Base-by-base conservation (phyloP, 139 green algal genomes). In the Monoraphidium neglectum region DNA sequence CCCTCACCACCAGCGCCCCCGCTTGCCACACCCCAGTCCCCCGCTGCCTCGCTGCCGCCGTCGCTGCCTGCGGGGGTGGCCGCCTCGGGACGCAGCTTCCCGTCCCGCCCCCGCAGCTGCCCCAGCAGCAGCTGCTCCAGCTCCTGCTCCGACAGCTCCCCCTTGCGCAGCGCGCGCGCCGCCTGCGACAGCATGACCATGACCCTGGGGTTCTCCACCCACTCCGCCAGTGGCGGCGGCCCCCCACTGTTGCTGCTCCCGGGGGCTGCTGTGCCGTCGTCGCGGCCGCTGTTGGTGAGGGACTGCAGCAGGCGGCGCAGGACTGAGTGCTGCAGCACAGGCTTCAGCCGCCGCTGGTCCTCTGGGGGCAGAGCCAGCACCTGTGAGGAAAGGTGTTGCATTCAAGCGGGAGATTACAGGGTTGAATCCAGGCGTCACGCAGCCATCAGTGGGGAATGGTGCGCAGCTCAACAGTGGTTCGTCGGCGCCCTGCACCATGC, bases 161-260 rank as follows among this genome's bases (percentile, higher is more conserved):
- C 90, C n/a, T 88, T 61, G 67, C 90, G 83, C 54, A 95, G 77
- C 43, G 87, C 38, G 30, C 74, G 54, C 66, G 93, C 80, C 35
- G 90, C 89, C 71, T 85, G 26, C 10, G 61, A 33, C 76, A 95
- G 75, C 77, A 93, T 87, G 6, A 80, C 49, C 36, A 94, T 54
- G 23, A 93, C 90, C 2, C 74, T 61, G 15, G 81, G 78, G 40
- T 89, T 86, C 32, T 68, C 32, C 8, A 73, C 3, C 77, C 65
- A 77, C 33, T 30, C 59, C 38, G 30, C 37, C 35, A 73, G 28
- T 24, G 33, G 35, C 12, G 53, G 57, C 67, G 28, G 24, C 4
- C 47, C 40, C 21, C 64, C 53, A 26, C 37, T 30, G 3, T 40
- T 57, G 46, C 35, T 28, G 33, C 0, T 12, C 37, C 54, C 49